Conservation (phyloP, 345 rosid species). For the Lumnitzera littorea region DNA sequence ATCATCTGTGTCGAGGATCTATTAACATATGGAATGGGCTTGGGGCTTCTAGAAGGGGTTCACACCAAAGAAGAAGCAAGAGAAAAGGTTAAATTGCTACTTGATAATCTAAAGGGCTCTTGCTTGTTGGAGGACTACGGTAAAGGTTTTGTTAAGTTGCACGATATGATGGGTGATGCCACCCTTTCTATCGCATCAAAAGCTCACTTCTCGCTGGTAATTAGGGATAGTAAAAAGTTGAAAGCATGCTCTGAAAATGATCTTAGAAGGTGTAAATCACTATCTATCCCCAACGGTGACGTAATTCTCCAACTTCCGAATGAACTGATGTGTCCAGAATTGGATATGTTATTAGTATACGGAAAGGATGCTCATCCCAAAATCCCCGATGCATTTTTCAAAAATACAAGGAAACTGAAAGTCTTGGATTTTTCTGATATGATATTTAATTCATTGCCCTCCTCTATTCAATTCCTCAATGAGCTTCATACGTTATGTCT, state of each 20-base stretch:
- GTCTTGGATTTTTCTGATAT: constrained; percentile 9
- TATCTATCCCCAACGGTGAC: not conserved
- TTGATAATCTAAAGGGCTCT: constrained; percentile 17
- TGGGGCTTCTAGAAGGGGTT: constrained; percentile 9
- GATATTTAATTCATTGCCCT: not conserved
- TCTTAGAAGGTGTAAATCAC: not conserved
- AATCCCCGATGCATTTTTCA: constrained; percentile 12
- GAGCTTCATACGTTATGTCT: constrained; percentile 17
- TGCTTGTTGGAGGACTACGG: constrained; percentile 12
- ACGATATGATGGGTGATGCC: constrained; percentile 17
- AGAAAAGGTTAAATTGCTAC: constrained; percentile 5
- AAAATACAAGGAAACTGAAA: constrained; percentile 11
- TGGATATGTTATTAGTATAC: not conserved
- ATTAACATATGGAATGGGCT: constrained; percentile 18
- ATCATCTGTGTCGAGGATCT: not conserved
- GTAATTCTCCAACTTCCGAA: not conserved
- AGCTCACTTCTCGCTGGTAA: not conserved
- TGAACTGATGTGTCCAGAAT: constrained; percentile 10
- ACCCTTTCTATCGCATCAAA: constrained; percentile 13
- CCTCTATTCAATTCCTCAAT: not conserved
- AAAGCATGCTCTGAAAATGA: not conserved
- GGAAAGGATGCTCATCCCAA: rapidly evolving
- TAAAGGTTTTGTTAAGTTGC: not conserved
- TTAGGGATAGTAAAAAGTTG: not conserved
- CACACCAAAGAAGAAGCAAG: constrained; percentile 3